Conservation (phyloP, 2,329 filamentous ascomycete genomes). For the Neoscytalidium dimidiatum region DNA sequence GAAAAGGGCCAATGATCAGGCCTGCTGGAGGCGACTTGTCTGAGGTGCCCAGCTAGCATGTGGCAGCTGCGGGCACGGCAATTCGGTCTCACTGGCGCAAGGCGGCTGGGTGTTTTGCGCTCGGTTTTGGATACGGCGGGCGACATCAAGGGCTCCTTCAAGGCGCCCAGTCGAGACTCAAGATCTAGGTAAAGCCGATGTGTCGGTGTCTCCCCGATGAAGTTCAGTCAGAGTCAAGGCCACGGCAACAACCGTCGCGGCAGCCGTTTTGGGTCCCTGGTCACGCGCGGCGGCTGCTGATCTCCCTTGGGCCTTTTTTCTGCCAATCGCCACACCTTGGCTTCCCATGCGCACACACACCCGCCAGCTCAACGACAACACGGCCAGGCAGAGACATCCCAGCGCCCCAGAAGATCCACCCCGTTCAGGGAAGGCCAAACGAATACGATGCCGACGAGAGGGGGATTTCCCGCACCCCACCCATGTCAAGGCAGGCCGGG, state of each 20-base stretch:
- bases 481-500: neutral
- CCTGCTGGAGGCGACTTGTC: neutral
- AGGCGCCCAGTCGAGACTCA: neutral
- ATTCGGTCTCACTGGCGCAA: neutral
- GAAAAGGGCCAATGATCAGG: neutral
- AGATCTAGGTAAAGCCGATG: conserved; percentile 4
- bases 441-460: conserved; percentile 11
- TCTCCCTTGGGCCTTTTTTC: neutral
- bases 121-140: neutral
- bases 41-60: neutral
- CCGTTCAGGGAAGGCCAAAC: neutral
- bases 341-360: neutral
- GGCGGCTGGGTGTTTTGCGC: neutral
- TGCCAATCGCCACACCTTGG: neutral
- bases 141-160: neutral
- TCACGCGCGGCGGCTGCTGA: conserved; percentile 14
- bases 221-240: neutral
- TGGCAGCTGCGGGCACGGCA: neutral
- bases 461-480: neutral
- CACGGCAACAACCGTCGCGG: conserved; percentile 4
- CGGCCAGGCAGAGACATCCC: neutral
- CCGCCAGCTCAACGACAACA: neutral
- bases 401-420: neutral
- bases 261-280: neutral
- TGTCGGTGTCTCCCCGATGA: neutral